These are phyloP conservation scores for Trametes meyenii DNA, from an alignment of 768 basidiomycete species.

Conservation along the genomic window DNA sequence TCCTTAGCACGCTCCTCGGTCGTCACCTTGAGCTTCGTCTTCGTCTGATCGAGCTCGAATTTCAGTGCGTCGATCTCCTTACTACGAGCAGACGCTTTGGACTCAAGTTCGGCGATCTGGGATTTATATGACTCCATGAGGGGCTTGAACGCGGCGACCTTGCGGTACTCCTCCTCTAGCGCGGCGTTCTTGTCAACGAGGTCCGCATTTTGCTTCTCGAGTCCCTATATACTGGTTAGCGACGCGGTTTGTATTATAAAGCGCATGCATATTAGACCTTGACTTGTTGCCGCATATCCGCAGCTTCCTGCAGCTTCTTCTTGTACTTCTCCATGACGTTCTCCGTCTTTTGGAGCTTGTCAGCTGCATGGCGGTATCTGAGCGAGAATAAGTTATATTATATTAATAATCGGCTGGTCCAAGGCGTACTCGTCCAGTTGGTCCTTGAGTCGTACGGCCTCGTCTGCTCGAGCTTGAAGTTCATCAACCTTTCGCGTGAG, in stretches of 20 bases:
- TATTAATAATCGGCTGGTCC: neutral
- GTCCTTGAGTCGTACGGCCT: constrained; percentile 82
- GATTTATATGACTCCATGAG: constrained; percentile 91
- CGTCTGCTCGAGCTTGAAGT: constrained; percentile 74
- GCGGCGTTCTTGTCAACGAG: constrained; percentile 90
- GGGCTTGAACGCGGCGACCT: constrained; percentile 82
- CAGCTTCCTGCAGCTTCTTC: constrained; percentile 95
- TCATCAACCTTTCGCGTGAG: constrained; percentile 82
- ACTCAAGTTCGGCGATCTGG: constrained; percentile 81
- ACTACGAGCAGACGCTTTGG: constrained; percentile 61
- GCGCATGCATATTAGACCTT: constrained; percentile 53
- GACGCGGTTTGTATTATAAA: neutral
- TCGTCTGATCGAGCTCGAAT: constrained; percentile 77
- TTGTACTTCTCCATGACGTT: constrained; percentile 99
- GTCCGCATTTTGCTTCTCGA: constrained; percentile 92
- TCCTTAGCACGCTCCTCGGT: constrained; percentile 75
- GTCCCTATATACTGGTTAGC: constrained; percentile 49
- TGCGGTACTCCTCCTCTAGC: constrained; percentile 90
- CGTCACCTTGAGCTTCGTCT: constrained; percentile 67
- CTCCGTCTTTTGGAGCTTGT: constrained; percentile 90
- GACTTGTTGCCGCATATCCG: constrained; percentile 84
- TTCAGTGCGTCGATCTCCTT: constrained; percentile 74
- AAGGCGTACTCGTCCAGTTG: constrained; percentile 86
- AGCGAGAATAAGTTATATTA: neutral
- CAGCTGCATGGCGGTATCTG: constrained; percentile 91